Evolutionary conservation across 1,139 yeast genomes (phyloP).

Genomic region (Suhomyces taliae): DNA sequence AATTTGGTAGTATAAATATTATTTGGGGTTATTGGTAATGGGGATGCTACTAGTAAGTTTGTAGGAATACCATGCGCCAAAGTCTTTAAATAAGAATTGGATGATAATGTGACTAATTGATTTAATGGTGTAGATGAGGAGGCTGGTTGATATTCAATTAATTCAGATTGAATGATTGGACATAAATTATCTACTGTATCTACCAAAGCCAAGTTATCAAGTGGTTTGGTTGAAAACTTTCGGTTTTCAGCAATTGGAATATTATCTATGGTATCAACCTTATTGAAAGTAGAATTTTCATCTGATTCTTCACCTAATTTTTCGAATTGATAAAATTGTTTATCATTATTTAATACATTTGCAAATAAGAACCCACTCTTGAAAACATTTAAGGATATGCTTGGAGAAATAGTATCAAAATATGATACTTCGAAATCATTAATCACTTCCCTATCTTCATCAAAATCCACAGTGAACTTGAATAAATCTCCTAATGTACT

Average conservation of each 20-base stretch:
- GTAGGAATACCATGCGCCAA: slow-evolving; percentile 61
- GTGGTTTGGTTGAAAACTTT: slow-evolving; percentile 15
- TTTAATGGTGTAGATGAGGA: slow-evolving; percentile 38
- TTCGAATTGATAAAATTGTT: slow-evolving; percentile 72
- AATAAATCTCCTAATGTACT: slow-evolving; percentile 74
- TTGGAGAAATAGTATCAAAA: slow-evolving; percentile 73
- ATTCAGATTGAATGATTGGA: slow-evolving; percentile 57
- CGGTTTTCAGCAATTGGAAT: neutral
- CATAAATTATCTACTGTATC: slow-evolving; percentile 53
- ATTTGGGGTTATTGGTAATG: slow-evolving; percentile 63
- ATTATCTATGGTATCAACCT: neutral
- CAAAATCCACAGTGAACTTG: slow-evolving; percentile 54
- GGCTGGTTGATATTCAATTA: slow-evolving; percentile 33
- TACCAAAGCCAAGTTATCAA: slow-evolving; percentile 61
- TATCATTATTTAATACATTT: slow-evolving; percentile 62
- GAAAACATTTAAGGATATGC: slow-evolving; percentile 57
- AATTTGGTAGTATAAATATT: slow-evolving; percentile 61
- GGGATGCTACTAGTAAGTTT: slow-evolving; percentile 67
- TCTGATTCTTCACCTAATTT: slow-evolving; percentile 53
- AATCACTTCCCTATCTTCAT: slow-evolving; percentile 42
- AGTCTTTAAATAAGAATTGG: slow-evolving; percentile 48
- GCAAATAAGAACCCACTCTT: slow-evolving; percentile 77
- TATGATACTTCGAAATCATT: slow-evolving; percentile 40
- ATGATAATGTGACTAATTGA: slow-evolving; percentile 31
- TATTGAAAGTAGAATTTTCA: slow-evolving; percentile 2